Evolutionary conservation across 306 rosid genomes (phyloP).

Genomic region (Acacia crassicarpa): DNA sequence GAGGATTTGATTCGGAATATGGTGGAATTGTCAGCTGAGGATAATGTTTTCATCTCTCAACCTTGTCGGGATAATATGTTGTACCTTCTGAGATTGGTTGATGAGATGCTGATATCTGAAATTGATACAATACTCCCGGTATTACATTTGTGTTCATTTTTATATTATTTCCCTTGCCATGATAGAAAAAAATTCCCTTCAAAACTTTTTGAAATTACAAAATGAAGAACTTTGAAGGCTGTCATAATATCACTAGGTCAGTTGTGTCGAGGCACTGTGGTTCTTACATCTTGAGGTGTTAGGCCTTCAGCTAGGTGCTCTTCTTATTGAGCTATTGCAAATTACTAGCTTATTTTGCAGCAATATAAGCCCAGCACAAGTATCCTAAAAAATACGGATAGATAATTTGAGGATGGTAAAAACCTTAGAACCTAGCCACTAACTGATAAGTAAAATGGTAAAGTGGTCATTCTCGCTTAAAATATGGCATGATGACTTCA

Average conservation of each 20-base stretch:
- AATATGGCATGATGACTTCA: not conserved
- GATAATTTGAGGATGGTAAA: not conserved
- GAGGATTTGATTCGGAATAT: constrained; percentile 71
- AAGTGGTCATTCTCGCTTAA: not conserved
- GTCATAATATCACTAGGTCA: not conserved
- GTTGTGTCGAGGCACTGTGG: not conserved
- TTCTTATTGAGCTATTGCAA: not conserved
- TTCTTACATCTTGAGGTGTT: not conserved
- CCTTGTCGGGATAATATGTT: constrained; percentile 94
- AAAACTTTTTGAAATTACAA: not conserved
- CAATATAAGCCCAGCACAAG: not conserved
- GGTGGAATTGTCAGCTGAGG: constrained; percentile 74
- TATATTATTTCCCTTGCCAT: constrained; percentile 13
- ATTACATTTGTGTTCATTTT: constrained; percentile 38
- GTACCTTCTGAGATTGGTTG: constrained; percentile 81
- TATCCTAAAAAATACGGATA: not conserved
- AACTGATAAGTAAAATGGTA: not conserved
- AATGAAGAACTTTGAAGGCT: not conserved
- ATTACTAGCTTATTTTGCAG: not conserved
- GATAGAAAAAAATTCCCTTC: not conserved
- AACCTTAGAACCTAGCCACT: not conserved
- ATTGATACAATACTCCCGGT: constrained; percentile 84
- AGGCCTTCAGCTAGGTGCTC: not conserved
- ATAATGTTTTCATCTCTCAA: constrained; percentile 73
- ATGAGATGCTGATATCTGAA: constrained; percentile 87